These are phyloP conservation scores for Ogataea chonburiensis DNA, from an alignment of 805 yeast genomes.

Conservation along the genomic window DNA sequence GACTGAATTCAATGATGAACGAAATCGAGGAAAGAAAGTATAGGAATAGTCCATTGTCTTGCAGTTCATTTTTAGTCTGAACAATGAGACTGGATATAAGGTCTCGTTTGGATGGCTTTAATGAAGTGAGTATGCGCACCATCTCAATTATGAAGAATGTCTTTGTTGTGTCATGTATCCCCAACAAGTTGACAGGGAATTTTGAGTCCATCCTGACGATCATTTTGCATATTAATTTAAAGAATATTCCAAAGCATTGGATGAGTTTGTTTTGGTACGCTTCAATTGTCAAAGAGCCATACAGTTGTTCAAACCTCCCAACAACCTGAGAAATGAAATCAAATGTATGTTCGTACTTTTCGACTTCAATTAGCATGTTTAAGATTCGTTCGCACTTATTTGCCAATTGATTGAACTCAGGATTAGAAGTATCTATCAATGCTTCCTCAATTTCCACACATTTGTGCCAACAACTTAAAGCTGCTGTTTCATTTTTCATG, in stretches of 20 bases:
- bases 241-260: slow-evolving; percentile 12
- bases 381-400: slow-evolving; percentile 37
- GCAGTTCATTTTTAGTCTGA: slow-evolving; percentile 21
- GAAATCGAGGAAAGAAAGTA: slow-evolving; percentile 32
- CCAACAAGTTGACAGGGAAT: slow-evolving; percentile 11
- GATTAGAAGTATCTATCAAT: slow-evolving; percentile 15
- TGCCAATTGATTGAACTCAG: slow-evolving; percentile 21
- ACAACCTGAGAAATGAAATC: slow-evolving; percentile 22
- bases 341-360: slow-evolving; percentile 17
- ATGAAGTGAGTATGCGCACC: slow-evolving; percentile 25
- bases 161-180: slow-evolving; percentile 21
- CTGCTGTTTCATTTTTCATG: slow-evolving; percentile 12
- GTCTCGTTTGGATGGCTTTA: slow-evolving; percentile 23
- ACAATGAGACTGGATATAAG: slow-evolving; percentile 27
- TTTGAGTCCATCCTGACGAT: slow-evolving; percentile 17
- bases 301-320: slow-evolving; percentile 16
- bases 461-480: slow-evolving; percentile 22
- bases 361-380: slow-evolving; percentile 29
- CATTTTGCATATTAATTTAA: slow-evolving; percentile 25
- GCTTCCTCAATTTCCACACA: slow-evolving; percentile 36
- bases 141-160: slow-evolving; percentile 22
- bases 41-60: slow-evolving; percentile 32
- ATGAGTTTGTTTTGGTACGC: slow-evolving; percentile 8
- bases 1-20: slow-evolving; percentile 24
- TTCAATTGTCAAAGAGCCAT: slow-evolving; percentile 1